Percentiles rank a stretch among this genome's conserved stretches.
Conservation (phyloP, 345 rosid species). For the Linum lewisii region DNA sequence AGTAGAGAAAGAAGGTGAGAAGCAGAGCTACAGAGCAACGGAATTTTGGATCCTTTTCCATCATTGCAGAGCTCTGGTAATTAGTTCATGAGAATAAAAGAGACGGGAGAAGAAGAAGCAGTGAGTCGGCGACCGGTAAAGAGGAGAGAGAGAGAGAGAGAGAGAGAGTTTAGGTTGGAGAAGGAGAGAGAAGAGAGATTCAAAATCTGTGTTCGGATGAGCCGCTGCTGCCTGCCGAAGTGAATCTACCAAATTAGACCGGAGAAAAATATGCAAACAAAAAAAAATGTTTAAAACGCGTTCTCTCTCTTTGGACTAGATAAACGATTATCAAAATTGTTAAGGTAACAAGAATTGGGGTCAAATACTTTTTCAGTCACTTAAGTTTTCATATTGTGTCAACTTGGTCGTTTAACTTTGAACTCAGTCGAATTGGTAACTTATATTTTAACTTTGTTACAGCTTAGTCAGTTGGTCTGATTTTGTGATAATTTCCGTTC, state of each 20-base stretch:
- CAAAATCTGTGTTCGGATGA: conserved; percentile 6
- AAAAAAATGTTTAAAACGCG: neutral
- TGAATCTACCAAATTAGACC: neutral
- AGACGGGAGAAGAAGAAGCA: neutral
- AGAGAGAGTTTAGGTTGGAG: neutral
- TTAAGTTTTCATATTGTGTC: too few relatives aligned
- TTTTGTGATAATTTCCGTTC: too few relatives aligned
- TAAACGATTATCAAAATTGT: too few relatives aligned
- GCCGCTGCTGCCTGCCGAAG: neutral
- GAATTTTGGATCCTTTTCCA: conserved; percentile 12
- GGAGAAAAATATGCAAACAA: neutral
- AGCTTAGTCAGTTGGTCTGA: too few relatives aligned
- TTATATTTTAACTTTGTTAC: too few relatives aligned
- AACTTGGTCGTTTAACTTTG: too few relatives aligned
- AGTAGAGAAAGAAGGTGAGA: neutral
- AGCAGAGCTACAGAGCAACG: conserved; percentile 10
- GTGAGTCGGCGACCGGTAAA: neutral
- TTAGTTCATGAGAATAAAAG: neutral
- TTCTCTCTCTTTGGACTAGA: neutral
- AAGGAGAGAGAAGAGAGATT: neutral
- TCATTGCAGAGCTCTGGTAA: neutral
- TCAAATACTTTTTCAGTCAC: too few relatives aligned
- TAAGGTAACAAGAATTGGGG: too few relatives aligned
- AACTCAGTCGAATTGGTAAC: too few relatives aligned
- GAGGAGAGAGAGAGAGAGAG: conserved; percentile 1